These are phyloP conservation scores for Nissolia schottii DNA, from an alignment of 306 rosid species.

Conservation along the genomic window DNA sequence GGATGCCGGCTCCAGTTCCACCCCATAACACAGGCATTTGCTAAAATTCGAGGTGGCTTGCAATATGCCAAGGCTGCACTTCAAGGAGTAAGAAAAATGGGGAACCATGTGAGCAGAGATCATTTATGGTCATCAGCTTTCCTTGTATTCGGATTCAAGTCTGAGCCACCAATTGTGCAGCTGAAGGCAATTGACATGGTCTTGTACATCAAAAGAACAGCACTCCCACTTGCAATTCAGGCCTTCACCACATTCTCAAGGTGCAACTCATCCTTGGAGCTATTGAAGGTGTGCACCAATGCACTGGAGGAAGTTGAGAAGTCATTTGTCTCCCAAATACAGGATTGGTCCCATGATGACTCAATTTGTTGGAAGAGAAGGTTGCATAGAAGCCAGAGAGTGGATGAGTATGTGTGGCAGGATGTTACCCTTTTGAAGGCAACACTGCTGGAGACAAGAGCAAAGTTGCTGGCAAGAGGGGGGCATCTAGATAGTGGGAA, in stretches of 20 bases:
- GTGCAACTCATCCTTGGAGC: slow-evolving; percentile 77
- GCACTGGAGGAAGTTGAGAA: slow-evolving; percentile 88
- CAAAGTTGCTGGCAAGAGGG: slow-evolving; percentile 70
- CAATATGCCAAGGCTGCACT: slow-evolving; percentile 61
- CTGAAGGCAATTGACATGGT: slow-evolving; percentile 67
- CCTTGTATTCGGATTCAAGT: slow-evolving; percentile 86
- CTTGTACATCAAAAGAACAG: slow-evolving; percentile 61
- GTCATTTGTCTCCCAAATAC: slow-evolving; percentile 80
- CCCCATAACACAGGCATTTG: slow-evolving; percentile 59
- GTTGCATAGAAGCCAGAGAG: slow-evolving; percentile 54
- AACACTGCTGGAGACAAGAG: slow-evolving; percentile 77
- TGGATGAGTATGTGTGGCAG: slow-evolving; percentile 89
- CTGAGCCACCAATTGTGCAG: slow-evolving; percentile 68
- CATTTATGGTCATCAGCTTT: slow-evolving; percentile 89
- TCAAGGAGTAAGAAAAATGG: slow-evolving; percentile 59
- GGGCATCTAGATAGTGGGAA: slow-evolving; percentile 72
- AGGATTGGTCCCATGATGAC: slow-evolving; percentile 69
- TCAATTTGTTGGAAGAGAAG: slow-evolving; percentile 81
- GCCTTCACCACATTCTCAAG: slow-evolving; percentile 76
- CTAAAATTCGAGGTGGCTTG: slow-evolving; percentile 62
- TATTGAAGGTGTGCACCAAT: slow-evolving; percentile 77
- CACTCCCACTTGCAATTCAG: slow-evolving; percentile 79
- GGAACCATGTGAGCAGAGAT: slow-evolving; percentile 47
- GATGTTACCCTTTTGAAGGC: slow-evolving; percentile 85
- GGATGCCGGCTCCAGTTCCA: slow-evolving; percentile 77